A percentile compares a stretch with the other conserved stretches of the same genome.
These are phyloP conservation scores for Lachancea sp. DNA, from an alignment of 805 yeast species.

Conservation along the genomic window DNA sequence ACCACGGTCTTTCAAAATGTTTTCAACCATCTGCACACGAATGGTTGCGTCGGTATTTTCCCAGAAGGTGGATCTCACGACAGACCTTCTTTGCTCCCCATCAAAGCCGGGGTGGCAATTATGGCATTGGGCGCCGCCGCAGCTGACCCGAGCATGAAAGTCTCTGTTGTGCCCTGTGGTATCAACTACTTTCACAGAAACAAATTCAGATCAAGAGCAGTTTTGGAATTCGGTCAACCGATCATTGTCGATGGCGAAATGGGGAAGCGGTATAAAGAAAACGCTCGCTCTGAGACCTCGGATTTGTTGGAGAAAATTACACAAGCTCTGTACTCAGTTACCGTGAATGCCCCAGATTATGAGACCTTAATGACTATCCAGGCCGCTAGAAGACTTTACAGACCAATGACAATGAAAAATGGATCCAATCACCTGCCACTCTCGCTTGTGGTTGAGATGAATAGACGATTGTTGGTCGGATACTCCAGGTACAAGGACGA, in stretches of 20 bases:
- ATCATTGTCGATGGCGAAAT: slow-evolving; percentile 56
- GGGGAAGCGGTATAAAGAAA: slow-evolving; percentile 57
- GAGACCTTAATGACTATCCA: slow-evolving; percentile 92
- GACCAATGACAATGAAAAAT: slow-evolving; percentile 43
- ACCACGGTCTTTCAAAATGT: slow-evolving; percentile 74
- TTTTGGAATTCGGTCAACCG: slow-evolving; percentile 86
- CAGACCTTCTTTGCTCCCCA: slow-evolving; percentile 79
- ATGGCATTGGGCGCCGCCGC: slow-evolving; percentile 96
- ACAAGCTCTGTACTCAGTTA: slow-evolving; percentile 73
- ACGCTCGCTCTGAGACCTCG: slow-evolving; percentile 69
- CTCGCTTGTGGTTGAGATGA: slow-evolving; percentile 79
- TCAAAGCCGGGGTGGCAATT: slow-evolving; percentile 95
- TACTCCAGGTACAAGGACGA: slow-evolving; percentile 71
- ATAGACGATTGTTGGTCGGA: slow-evolving; percentile 78
- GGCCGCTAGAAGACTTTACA: slow-evolving; percentile 83
- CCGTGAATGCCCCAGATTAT: slow-evolving; percentile 89
- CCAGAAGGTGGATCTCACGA: slow-evolving; percentile 99
- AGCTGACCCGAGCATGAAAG: slow-evolving; percentile 63
- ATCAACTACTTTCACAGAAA: slow-evolving; percentile 94
- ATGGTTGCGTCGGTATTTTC: slow-evolving; percentile 82
- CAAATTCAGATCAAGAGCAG: slow-evolving; percentile 90
- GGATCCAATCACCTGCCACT: slow-evolving; percentile 47
- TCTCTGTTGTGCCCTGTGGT: slow-evolving; percentile 89
- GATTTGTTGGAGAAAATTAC: slow-evolving; percentile 66
- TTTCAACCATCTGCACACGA: slow-evolving; percentile 69